Base-by-base conservation (phyloP, 306 rosid species). In the Phaseolus lunatus region DNA sequence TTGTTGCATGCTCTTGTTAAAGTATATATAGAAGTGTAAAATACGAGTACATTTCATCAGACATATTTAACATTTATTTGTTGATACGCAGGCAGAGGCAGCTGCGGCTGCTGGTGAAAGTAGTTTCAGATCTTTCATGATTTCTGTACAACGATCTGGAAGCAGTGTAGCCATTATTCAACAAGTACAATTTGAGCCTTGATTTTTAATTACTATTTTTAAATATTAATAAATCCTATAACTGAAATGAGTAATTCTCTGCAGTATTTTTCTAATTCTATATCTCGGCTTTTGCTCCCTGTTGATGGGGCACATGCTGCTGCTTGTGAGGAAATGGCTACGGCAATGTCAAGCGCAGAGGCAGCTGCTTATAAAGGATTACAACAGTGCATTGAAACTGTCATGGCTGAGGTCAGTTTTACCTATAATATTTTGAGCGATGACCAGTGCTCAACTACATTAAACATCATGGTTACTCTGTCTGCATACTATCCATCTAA, bases 41-140 rank as follows among this genome's bases (percentile, higher is more conserved):
- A 77, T 66, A 53, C 47, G 35, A 75, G 27, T 68, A 41, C 61
- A 78, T 76, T 85, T 64, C 78, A 70, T 70, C 12, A 37, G 73
- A 78, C 75, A 33, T 62, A 58, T 62, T 79, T 73, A 73, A 68
- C 61, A 39, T 73, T 78, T 67, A 26, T 67, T 80, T 82, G 80
- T 81, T 80, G 80, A 54, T 88, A 52, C 76, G 83, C 86, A 96
- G 99, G 99, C 98, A 52, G 99, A 96, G 88, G 98, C 99, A 0
- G 99, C 99, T 1, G 99, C 99, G 45, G 96, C 97, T 64, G 99
- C 99, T 77, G 99, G 99, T 68, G 99, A 96, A 88, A 90, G 98
- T 88, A 96, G 99, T 86, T 96, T 96, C 86, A 91, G 96, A 86
- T 93, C 99, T 73, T 96, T 93, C 91, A 96, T 96, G 99, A 97